phyloP scores from a whole-genome alignment of 2,329 filamentous ascomycete genomes.

The Fusarium sarcochroum region DNA sequence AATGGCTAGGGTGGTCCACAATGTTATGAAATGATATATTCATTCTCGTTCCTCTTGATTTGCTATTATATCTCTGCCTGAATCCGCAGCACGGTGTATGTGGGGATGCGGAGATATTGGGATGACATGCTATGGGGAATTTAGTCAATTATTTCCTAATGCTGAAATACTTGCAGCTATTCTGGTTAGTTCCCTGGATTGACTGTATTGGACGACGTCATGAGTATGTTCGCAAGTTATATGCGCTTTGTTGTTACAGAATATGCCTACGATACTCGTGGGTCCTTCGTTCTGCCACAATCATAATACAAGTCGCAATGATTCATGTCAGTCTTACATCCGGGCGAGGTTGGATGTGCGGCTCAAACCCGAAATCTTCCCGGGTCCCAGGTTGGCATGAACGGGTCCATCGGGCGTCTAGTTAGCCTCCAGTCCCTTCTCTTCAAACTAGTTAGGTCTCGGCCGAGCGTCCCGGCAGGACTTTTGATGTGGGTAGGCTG shows the following conservation, averaged over 20 bases:
- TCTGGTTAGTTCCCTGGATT: not conserved
- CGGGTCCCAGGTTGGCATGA: slow-evolving; percentile 5
- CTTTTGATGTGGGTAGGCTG: not conserved
- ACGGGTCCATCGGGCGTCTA: slow-evolving; percentile 4
- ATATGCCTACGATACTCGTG: not conserved
- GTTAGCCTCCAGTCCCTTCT: not conserved
- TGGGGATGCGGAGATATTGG: slow-evolving; percentile 32
- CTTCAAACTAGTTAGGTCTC: slow-evolving; percentile 1
- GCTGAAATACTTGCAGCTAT: slow-evolving; percentile 8
- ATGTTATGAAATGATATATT: slow-evolving; percentile 10
- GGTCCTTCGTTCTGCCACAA: no score
- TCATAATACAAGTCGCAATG: not conserved
- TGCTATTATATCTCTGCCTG: slow-evolving; percentile 9
- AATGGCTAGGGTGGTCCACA: not conserved
- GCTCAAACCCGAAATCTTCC: slow-evolving; percentile 18
- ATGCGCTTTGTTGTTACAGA: not conserved
- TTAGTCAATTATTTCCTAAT: slow-evolving; percentile 12
- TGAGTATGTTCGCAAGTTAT: not conserved
- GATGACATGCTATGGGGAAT: slow-evolving; percentile 22
- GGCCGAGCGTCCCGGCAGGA: slow-evolving; percentile 6
- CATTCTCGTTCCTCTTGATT: slow-evolving; percentile 17
- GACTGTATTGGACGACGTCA: not conserved
- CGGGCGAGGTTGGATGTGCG: slow-evolving; percentile 10
- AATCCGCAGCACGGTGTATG: slow-evolving; percentile 5
- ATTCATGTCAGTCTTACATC: slow-evolving; percentile 4